Evolutionary conservation across 2,329 filamentous ascomycete genomes (phyloP).

Genomic region (Colletotrichum orbiculare): DNA sequence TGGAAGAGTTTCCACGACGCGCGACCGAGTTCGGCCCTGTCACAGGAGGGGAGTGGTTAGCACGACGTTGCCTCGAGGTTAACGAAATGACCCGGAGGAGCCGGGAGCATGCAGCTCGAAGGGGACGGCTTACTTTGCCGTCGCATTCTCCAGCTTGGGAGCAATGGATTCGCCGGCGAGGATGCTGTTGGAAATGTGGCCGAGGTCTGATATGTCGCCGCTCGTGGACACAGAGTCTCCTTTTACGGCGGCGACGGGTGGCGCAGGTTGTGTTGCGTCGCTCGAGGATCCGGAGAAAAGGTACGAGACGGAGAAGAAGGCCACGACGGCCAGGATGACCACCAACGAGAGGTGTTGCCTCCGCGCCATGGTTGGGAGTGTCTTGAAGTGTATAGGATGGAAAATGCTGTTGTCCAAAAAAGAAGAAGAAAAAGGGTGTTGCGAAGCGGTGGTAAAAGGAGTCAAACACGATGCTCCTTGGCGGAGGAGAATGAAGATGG

Average conservation of each 20-base stretch:
- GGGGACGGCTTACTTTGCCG: slow-evolving; percentile 70
- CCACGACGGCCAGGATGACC: slow-evolving; percentile 64
- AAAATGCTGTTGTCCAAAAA: background rate
- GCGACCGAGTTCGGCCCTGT: slow-evolving; percentile 72
- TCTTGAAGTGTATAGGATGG: background rate
- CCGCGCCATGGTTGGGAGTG: slow-evolving; percentile 58
- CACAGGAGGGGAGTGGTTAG: slow-evolving; percentile 18
- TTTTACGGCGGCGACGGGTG: slow-evolving; percentile 29
- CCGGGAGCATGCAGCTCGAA: background rate
- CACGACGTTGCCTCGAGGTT: background rate
- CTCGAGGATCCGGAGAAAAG: slow-evolving; percentile 61
- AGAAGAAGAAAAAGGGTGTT: background rate
- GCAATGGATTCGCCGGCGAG: slow-evolving; percentile 79
- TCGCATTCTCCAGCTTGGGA: slow-evolving; percentile 85
- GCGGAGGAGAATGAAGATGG: slow-evolving; percentile 19
- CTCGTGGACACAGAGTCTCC: slow-evolving; percentile 35
- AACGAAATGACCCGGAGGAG: background rate
- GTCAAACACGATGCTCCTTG: slow-evolving; percentile 1
- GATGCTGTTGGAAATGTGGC: slow-evolving; percentile 57
- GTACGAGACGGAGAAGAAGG: slow-evolving; percentile 69
- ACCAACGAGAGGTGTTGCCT: slow-evolving; percentile 64
- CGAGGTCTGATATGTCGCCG: slow-evolving; percentile 49
- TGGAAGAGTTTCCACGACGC: slow-evolving; percentile 78
- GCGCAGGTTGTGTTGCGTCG: slow-evolving; percentile 19
- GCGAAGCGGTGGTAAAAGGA: background rate